Conservation (phyloP, 1,284 basidiomycete genomes). For the Rhizoctonia solani region DNA sequence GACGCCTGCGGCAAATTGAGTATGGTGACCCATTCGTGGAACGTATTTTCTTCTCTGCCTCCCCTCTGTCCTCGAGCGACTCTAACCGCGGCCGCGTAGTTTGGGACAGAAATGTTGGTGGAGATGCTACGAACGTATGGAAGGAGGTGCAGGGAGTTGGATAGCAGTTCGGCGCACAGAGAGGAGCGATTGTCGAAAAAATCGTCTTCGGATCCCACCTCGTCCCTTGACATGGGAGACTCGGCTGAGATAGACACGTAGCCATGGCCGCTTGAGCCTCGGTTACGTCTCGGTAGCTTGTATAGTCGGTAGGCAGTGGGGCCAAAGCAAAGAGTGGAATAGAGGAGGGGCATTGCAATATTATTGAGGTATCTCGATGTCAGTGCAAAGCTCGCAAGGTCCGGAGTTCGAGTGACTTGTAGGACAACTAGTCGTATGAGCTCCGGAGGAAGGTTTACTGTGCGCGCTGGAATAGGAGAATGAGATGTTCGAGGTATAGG, state of each 20-base stretch:
- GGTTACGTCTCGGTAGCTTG: neutral
- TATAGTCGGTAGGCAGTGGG: conserved; percentile 9
- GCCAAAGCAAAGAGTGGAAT: conserved; percentile 22
- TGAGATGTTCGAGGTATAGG: conserved; percentile 1
- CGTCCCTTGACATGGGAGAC: conserved; percentile 2
- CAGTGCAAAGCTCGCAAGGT: conserved; percentile 22
- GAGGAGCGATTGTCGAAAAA: conserved; percentile 33
- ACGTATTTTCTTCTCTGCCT: conserved; percentile 22
- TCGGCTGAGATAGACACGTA: conserved; percentile 31
- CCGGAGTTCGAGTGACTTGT: conserved; percentile 5
- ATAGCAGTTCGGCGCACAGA: conserved; percentile 28
- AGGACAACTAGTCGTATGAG: conserved; percentile 6
- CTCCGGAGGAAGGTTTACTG: conserved; percentile 11
- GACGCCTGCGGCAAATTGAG: conserved; percentile 16
- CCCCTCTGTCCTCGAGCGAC: conserved; percentile 15
- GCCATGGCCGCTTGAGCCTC: conserved; percentile 7
- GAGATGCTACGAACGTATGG: conserved; percentile 8
- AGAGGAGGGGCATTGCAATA: conserved; percentile 15
- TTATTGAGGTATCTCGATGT: conserved; percentile 15
- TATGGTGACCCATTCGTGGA: conserved; percentile 12
- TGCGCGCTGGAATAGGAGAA: neutral
- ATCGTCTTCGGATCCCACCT: conserved; percentile 24
- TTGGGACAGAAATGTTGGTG: conserved; percentile 22
- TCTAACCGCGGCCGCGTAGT: conserved; percentile 26
- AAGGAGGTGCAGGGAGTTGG: conserved; percentile 7